Evolutionary conservation across 2,329 filamentous ascomycete genomes (phyloP).

Genomic region (Xylaria sp.): DNA sequence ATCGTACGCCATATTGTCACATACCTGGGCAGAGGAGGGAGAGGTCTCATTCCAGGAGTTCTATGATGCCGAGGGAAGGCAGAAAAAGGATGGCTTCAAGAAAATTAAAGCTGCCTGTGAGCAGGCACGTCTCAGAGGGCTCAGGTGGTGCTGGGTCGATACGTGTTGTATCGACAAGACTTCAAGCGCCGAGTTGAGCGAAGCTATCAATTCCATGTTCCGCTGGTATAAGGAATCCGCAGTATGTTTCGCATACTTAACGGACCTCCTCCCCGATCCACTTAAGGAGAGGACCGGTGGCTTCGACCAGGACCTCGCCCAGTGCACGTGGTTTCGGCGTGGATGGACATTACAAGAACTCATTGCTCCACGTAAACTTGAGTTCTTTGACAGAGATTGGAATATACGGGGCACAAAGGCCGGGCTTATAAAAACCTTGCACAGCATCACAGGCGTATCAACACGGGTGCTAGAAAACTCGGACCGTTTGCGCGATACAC

Average conservation of each 20-base stretch:
- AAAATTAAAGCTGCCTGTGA: slow-evolving; percentile 17
- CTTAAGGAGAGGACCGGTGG: not conserved
- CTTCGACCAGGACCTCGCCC: slow-evolving; percentile 1
- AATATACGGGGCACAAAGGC: slow-evolving; percentile 19
- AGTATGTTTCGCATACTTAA: slow-evolving; percentile 26
- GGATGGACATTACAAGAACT: slow-evolving; percentile 37
- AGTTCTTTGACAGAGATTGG: slow-evolving; percentile 28
- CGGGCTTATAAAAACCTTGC: slow-evolving; percentile 9
- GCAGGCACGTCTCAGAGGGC: slow-evolving; percentile 12
- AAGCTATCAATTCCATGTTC: slow-evolving; percentile 38
- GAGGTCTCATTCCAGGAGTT: slow-evolving; percentile 33
- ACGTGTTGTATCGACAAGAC: slow-evolving; percentile 36
- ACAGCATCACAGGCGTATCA: slow-evolving; percentile 23
- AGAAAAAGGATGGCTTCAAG: slow-evolving; percentile 13
- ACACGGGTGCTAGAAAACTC: slow-evolving; percentile 11
- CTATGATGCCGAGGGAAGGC: not conserved
- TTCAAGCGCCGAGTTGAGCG: slow-evolving; percentile 27
- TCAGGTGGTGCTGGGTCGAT: slow-evolving; percentile 27
- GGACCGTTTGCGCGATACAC: slow-evolving; percentile 9
- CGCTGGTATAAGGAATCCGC: slow-evolving; percentile 29
- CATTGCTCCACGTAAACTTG: slow-evolving; percentile 21
- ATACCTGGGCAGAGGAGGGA: slow-evolving; percentile 27
- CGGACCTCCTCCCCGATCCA: slow-evolving; percentile 4
- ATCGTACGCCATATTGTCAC: slow-evolving; percentile 28
- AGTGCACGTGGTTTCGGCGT: slow-evolving; percentile 27